A percentile compares a stretch with the other conserved stretches of the same genome.
Conservation (phyloP, 306 rosid genomes). For the Cucurbita moschata region DNA sequence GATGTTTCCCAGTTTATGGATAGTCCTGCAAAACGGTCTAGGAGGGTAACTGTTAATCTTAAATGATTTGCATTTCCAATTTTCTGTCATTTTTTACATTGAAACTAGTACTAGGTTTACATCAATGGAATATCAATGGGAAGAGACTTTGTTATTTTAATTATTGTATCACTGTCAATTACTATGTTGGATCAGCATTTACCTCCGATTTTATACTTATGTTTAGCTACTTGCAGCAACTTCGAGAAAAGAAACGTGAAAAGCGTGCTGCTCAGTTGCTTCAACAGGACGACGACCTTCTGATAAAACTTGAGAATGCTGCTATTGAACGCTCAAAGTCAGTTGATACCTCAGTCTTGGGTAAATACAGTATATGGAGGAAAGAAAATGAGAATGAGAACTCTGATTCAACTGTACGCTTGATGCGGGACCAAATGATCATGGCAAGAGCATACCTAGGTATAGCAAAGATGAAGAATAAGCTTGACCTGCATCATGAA, state of each 20-base stretch:
- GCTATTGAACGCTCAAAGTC: constrained; percentile 86
- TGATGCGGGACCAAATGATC: constrained; percentile 87
- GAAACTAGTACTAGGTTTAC: not conserved
- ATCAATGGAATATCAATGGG: not conserved
- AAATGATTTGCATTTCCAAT: not conserved
- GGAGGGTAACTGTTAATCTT: constrained; percentile 51
- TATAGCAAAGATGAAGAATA: constrained; percentile 66
- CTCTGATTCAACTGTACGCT: constrained; percentile 64
- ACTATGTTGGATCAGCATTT: not conserved
- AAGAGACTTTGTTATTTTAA: not conserved
- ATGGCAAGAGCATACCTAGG: constrained; percentile 88
- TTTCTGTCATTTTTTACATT: not conserved
- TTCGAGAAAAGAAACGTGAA: constrained; percentile 53
- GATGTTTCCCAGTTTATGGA: constrained; percentile 21
- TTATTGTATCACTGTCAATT: not conserved
- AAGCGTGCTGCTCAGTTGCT: constrained; percentile 63
- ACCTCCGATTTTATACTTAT: not conserved
- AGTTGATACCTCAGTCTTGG: constrained; percentile 77
- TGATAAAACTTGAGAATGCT: constrained; percentile 62
- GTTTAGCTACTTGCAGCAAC: constrained; percentile 38
- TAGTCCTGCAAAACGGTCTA: constrained; percentile 30
- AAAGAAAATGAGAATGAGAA: constrained; percentile 79
- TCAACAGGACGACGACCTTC: constrained; percentile 40
- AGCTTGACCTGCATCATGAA: constrained; percentile 44
- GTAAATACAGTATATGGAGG: constrained; percentile 97